Evolutionary conservation across 495 filamentous ascomycete species (phyloP), one percentile per base, ranked within the genome.

Genomic region (Astrothelium subdiscretum): DNA sequence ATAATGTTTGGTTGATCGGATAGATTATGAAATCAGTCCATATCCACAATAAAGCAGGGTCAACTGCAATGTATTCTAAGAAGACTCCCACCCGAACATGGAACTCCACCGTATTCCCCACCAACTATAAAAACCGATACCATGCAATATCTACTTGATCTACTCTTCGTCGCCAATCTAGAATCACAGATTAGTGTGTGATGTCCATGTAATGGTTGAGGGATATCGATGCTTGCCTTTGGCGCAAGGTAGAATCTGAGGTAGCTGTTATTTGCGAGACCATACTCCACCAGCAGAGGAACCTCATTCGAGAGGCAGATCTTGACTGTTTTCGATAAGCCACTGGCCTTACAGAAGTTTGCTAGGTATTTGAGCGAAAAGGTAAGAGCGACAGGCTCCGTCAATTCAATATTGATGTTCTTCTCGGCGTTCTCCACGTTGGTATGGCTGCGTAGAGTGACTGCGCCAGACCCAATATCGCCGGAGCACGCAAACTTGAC

Each of bases 281-380:
- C 80, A 70, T 97, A 99, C 77, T 97, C 92, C 24, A 99, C 94
- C 61, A 97, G 79, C 68, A 99, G 85, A 26, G 94, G 94, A 44
- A 99, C 92, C 77, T 99, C 94, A 73, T 90, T 91, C 57, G 91
- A 96, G 58, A 99, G 81, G 76, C 88, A 92, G 67, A 99, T 83
- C 73, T 87, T 92, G 69, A 99, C 94, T 59, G 83, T 81, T 71
- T 71, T 76, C 61, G 91, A 94, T 60, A 99, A 79, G 59, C 86
- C 85, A 71, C 87, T 87, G 40, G 94, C 94, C 81, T 99, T 99
- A 86, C 94, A 97, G 81, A 99, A 99, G 82, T 96, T 96, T 83
- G 95, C 90, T 4, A 99, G 85, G 78, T 99, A 99, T 77, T 99
- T 99, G 68, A 97, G 88, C 51, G 94, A 97, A 83, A 99, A 99